Conservation (phyloP, 192 early-diverging fungal genomes). For the Allomyces macrogynus region DNA sequence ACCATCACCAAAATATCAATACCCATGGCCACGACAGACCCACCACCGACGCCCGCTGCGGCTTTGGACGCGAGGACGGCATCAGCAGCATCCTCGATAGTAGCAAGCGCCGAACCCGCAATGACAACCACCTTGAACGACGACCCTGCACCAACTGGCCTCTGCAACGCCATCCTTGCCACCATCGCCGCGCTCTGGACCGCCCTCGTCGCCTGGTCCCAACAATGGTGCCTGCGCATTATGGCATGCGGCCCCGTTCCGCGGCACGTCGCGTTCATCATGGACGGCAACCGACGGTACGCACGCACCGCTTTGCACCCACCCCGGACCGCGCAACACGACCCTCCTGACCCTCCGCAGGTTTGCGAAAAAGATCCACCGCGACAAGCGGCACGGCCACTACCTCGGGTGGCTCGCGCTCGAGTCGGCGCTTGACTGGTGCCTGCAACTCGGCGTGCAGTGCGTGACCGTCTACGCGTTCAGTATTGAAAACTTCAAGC, state of each 20-base stretch:
- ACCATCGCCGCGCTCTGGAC: no score
- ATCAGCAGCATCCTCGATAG: no score
- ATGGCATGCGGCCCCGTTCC: constrained; percentile 60
- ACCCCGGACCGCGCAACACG: no score
- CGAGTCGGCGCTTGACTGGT: constrained; percentile 66
- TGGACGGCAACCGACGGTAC: constrained; percentile 95
- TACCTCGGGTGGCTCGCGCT: constrained; percentile 56
- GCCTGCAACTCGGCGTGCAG: constrained; percentile 62
- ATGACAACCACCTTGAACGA: no score
- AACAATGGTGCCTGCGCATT: constrained; percentile 6
- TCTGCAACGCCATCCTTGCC: no score
- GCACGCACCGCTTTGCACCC: constrained; percentile 16
- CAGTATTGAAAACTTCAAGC: constrained; percentile 93
- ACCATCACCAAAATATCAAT: no score
- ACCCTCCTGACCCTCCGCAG: neutral
- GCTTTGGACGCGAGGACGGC: no score
- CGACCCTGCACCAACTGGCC: no score
- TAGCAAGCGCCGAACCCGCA: no score
- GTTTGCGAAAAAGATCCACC: constrained; percentile 20
- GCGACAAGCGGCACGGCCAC: constrained; percentile 46
- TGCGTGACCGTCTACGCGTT: constrained; percentile 91
- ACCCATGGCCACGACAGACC: no score
- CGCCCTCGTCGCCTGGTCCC: neutral
- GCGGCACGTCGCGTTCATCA: constrained; percentile 79
- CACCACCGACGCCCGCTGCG: no score